Base-by-base conservation (phyloP, 306 rosid genomes). In the Cucumis hystrix region DNA sequence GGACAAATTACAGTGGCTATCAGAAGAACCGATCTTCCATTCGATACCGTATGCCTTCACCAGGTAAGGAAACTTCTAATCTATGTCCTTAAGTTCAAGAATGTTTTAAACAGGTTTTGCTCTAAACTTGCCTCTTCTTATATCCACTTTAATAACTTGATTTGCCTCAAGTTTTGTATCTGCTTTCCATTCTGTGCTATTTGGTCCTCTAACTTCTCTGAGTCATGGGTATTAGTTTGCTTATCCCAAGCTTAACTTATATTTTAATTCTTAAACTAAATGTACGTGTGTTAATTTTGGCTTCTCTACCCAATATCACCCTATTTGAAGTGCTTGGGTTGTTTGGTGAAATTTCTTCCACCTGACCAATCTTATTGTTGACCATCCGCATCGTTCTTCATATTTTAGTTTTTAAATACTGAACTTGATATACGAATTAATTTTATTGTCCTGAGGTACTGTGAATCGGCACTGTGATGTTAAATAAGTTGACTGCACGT, bases 1-100 rank as follows among this genome's bases (percentile, higher is more conserved):
- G 97, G 76, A 67, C 86, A 40, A 74, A 82, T 56, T 79, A 63
- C 67, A 80, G 78, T 87, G 87, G 86, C 37, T 78, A 79, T 81
- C 91, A 86, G 84, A 96, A 92, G 91, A 91, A 87, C 80, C 91
- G 98, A 1, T 91, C 92, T 20, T 92, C 99, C 47, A 84, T 85
- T 33, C 89, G 92, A 4, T 82, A 93, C 17, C 92, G 92, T 17
- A 87, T 87, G 80, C 80, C 91, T 67, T 85, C 83, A 74, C 91
- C 97, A 76, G 97, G 98, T 92, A 88, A 78, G 85, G 25, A 83
- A 77, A n/a, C 16, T 0, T 30, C 61, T 73, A 51, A 73, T 73
- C 45, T 73, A 72, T 18, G 8, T 20, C 21, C 40, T 30, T 70
- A 47, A 7, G 57, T 49, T 71, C n/a, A 49, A 71, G 20, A 49